These are phyloP conservation scores for Cladorrhinum samala DNA, from an alignment of 495 filamentous ascomycete genomes.

Conservation along the genomic window DNA sequence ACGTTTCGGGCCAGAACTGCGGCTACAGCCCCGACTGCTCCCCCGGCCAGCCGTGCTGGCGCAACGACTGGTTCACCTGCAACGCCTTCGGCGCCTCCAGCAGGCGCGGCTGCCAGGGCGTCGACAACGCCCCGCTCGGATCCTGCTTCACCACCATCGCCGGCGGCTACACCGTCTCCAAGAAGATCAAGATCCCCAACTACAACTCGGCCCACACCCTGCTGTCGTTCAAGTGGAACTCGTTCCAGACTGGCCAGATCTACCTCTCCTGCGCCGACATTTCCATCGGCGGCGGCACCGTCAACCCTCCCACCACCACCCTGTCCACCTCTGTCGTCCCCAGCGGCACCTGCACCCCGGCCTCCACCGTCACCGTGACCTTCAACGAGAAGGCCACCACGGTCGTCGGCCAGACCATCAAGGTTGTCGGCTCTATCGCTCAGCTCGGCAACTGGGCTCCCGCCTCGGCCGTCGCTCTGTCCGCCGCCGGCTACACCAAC, in stretches of 20 bases:
- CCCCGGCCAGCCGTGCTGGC: conserved; percentile 40
- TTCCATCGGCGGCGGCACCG: conserved; percentile 31
- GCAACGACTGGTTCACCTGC: conserved; percentile 56
- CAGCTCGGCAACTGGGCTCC: conserved; percentile 55
- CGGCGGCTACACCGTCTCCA: conserved; percentile 50
- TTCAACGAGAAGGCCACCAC: conserved; percentile 54
- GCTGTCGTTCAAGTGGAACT: conserved; percentile 52
- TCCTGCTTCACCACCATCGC: conserved; percentile 48
- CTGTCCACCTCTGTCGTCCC: conserved; percentile 25
- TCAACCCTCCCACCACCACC: conserved; percentile 46
- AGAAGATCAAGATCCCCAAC: conserved; percentile 47
- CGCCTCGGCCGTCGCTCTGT: conserved; percentile 42
- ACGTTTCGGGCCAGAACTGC: conserved; percentile 48
- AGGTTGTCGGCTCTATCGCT: conserved; percentile 50
- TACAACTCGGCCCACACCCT: conserved; percentile 44
- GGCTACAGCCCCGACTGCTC: conserved; percentile 48
- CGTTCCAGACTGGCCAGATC: conserved; percentile 50
- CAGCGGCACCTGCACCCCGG: conserved; percentile 37
- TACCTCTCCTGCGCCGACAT: conserved; percentile 54
- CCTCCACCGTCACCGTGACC: conserved; percentile 48
- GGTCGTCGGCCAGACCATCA: conserved; percentile 52
- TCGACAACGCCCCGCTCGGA: conserved; percentile 40
- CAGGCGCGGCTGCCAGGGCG: conserved; percentile 41
- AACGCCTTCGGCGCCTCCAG: conserved; percentile 34
- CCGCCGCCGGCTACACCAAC: conserved; percentile 47